Conservation (phyloP, 345 rosid genomes). For the Citrus australasica region DNA sequence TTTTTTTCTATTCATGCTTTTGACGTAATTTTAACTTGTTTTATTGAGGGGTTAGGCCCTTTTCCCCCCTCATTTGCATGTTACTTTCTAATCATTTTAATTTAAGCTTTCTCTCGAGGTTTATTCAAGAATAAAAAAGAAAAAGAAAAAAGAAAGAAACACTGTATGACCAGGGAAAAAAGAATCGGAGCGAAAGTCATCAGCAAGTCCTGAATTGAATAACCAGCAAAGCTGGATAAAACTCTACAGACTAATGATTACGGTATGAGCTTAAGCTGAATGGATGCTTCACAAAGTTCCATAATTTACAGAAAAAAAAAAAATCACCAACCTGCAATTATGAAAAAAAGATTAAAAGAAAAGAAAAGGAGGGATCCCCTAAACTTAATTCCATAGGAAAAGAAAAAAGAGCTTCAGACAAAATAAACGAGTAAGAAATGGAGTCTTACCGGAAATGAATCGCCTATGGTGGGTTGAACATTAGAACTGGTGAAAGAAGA, state of each 20-base stretch:
- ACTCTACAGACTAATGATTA: not conserved
- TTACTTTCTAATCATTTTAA: no score
- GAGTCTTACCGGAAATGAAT: slow-evolving; percentile 41
- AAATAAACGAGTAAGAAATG: not conserved
- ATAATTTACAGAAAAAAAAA: not conserved
- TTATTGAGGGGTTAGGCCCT: no score
- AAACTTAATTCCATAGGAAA: not conserved
- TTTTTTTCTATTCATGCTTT: no score
- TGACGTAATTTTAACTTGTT: no score
- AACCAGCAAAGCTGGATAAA: not conserved
- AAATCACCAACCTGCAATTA: not conserved
- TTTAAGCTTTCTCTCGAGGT: no score
- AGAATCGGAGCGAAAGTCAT: not conserved
- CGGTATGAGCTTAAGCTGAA: not conserved
- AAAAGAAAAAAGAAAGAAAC: no score
- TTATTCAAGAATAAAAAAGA: no score
- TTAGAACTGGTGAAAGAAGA: slow-evolving; percentile 29
- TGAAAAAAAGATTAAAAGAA: not conserved
- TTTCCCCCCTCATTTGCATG: no score
- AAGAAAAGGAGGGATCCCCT: not conserved
- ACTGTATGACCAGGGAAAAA: not conserved
- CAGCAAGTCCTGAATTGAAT: not conserved
- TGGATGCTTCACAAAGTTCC: not conserved
- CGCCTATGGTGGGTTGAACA: slow-evolving; percentile 19
- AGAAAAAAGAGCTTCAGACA: not conserved